Conservation (phyloP, 2,329 filamentous ascomycete genomes). For the Colletotrichum melonis region DNA sequence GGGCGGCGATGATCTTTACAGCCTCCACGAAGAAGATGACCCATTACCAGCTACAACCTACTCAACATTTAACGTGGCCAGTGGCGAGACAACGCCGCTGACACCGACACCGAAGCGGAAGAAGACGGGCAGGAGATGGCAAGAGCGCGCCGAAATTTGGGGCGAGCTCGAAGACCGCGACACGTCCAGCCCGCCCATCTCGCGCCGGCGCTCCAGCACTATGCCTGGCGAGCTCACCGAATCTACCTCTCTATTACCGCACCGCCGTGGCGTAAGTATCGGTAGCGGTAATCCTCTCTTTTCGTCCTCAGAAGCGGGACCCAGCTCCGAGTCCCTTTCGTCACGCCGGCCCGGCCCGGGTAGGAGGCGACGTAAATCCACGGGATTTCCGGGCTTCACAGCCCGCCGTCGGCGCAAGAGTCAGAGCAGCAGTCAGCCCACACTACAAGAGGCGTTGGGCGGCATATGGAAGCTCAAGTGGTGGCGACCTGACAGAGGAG, state of each 20-base stretch:
- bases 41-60: slow-evolving; percentile 51
- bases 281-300: slow-evolving; percentile 38
- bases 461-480: slow-evolving; percentile 67
- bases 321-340: slow-evolving; percentile 34
- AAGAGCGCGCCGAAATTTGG: slow-evolving; percentile 86
- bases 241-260: slow-evolving; percentile 51
- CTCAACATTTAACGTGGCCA: slow-evolving; percentile 58
- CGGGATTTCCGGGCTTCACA: slow-evolving; percentile 71
- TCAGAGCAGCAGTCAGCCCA: slow-evolving; percentile 48
- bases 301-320: slow-evolving; percentile 40
- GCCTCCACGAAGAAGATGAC: slow-evolving; percentile 55
- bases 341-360: slow-evolving; percentile 39
- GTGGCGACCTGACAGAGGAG: slow-evolving; percentile 53
- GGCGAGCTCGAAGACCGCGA: slow-evolving; percentile 85
- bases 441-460: slow-evolving; percentile 61
- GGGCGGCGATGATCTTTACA: slow-evolving; percentile 57
- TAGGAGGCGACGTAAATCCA: slow-evolving; percentile 66
- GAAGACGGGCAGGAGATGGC: slow-evolving; percentile 63
- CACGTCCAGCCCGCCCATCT: slow-evolving; percentile 51
- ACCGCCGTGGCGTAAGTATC: slow-evolving; percentile 27
- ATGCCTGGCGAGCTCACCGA: slow-evolving; percentile 54
- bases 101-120: slow-evolving; percentile 54
- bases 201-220: slow-evolving; percentile 60
- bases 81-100: slow-evolving; percentile 51
- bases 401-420: slow-evolving; percentile 59